phyloP scores from a whole-genome alignment of 2,329 filamentous ascomycete species.

The Aspergillus sp. region DNA sequence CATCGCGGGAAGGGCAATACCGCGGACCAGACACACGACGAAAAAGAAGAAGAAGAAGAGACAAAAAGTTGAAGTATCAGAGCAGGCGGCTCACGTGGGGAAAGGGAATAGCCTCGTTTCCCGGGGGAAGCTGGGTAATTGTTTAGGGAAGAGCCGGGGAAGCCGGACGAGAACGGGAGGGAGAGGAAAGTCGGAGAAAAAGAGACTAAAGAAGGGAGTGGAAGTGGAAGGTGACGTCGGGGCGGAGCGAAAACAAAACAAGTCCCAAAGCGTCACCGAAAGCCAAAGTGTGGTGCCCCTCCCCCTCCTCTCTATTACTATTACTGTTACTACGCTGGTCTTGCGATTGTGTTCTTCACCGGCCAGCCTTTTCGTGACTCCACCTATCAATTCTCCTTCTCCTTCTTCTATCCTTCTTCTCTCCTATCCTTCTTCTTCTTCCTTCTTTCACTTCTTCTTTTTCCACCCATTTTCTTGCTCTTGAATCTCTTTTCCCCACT shows the following conservation, averaged over 20 bases:
- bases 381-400: conserved; percentile 15
- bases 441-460: conserved; percentile 8
- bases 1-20: conserved; percentile 30
- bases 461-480: conserved; percentile 3
- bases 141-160: conserved; percentile 41
- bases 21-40: background rate
- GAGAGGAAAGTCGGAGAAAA: background rate
- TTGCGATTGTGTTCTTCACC: conserved; percentile 26
- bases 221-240: conserved; percentile 36
- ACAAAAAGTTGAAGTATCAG: background rate
- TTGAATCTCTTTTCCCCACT: background rate
- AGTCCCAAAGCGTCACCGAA: conserved; percentile 38
- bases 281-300: background rate
- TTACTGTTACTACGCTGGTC: too few species aligned
- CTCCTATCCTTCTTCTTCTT: conserved; percentile 11
- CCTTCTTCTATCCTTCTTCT: conserved; percentile 13
- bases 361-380: conserved; percentile 20
- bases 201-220: conserved; percentile 5
- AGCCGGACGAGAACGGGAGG: conserved; percentile 21
- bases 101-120: background rate
- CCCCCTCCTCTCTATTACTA: conserved; percentile 25
- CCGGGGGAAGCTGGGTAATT: conserved; percentile 22
- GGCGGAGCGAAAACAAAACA: conserved; percentile 17
- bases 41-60: conserved; percentile 4
- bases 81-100: too few species aligned